phyloP scores from a whole-genome alignment of 768 basidiomycete species.

The Lactarius deliciosus region DNA sequence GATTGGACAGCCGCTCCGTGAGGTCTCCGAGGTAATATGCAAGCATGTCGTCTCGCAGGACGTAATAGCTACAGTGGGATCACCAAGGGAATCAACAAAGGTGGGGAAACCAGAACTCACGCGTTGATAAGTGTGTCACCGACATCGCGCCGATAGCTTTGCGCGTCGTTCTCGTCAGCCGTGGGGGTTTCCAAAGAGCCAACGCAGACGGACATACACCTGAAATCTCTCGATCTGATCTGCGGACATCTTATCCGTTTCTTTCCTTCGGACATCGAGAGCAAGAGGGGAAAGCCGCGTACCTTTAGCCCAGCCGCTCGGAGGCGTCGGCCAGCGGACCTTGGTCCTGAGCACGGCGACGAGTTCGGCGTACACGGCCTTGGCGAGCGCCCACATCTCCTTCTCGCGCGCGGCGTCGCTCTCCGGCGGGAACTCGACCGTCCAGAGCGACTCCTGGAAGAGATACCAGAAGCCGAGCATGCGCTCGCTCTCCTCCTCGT shows the following conservation, averaged over 20 bases:
- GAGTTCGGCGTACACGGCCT: slow-evolving; percentile 76
- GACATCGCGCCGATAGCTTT: slow-evolving; percentile 78
- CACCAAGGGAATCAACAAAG: neutral
- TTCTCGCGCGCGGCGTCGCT: slow-evolving; percentile 39
- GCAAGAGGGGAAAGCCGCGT: slow-evolving; percentile 27
- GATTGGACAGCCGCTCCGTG: slow-evolving; percentile 49
- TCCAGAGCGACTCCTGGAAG: slow-evolving; percentile 86
- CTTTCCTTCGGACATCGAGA: slow-evolving; percentile 6
- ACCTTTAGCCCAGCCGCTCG: slow-evolving; percentile 68
- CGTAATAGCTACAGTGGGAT: slow-evolving; percentile 61
- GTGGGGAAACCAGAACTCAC: slow-evolving; percentile 43
- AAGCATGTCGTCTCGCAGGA: slow-evolving; percentile 83
- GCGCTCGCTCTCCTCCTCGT: slow-evolving; percentile 87
- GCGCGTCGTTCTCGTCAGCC: neutral
- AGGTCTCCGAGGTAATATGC: slow-evolving; percentile 65
- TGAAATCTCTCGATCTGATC: slow-evolving; percentile 80
- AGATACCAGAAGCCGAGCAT: slow-evolving; percentile 89
- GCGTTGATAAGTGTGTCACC: slow-evolving; percentile 89
- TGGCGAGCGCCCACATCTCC: slow-evolving; percentile 55
- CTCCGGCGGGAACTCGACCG: slow-evolving; percentile 50
- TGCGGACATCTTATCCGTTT: slow-evolving; percentile 35
- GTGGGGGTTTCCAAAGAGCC: neutral
- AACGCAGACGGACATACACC: slow-evolving; percentile 49
- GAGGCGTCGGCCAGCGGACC: slow-evolving; percentile 63
- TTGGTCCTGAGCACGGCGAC: slow-evolving; percentile 71